A percentile compares a stretch with the other conserved stretches of the same genome.
Evolutionary conservation across 768 basidiomycete genomes (phyloP).

Genomic region (Hericium erinaceus): DNA sequence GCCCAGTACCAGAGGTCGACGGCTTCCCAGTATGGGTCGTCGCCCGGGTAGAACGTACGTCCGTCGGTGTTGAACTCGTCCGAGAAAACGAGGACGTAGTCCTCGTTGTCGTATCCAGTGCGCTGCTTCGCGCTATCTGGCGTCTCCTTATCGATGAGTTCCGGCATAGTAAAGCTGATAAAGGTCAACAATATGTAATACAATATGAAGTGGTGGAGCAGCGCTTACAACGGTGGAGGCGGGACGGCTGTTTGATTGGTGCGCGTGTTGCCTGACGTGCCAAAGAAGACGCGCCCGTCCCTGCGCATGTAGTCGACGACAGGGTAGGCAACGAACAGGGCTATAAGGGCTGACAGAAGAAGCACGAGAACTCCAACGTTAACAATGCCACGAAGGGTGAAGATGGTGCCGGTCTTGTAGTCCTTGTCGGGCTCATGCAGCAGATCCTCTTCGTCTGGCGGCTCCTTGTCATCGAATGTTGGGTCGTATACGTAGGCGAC

Average conservation of each 20-base stretch:
- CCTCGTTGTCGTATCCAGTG: conserved; percentile 62
- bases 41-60: conserved; percentile 45
- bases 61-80: conserved; percentile 56
- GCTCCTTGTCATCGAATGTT: conserved; percentile 41
- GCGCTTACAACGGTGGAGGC: neutral
- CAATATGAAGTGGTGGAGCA: neutral
- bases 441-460: conserved; percentile 64
- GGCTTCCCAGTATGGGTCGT: conserved; percentile 67
- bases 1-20: conserved; percentile 65
- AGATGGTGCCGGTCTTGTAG: conserved; percentile 28
- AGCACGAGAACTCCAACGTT: conserved; percentile 65
- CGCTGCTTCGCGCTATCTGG: conserved; percentile 48
- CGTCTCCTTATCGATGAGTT: conserved; percentile 63
- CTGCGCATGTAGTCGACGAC: conserved; percentile 46
- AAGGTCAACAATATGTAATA: conserved; percentile 27
- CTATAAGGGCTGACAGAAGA: conserved; percentile 52
- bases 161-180: conserved; percentile 35
- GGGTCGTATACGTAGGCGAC: conserved; percentile 71
- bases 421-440: conserved; percentile 50
- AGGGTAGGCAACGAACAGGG: conserved; percentile 79
- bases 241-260: conserved; percentile 43
- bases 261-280: conserved; percentile 37
- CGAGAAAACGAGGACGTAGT: conserved; percentile 59
- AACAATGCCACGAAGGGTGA: conserved; percentile 40
- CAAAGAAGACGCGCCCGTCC: conserved; percentile 32